phyloP scores from a whole-genome alignment of 2,329 filamentous ascomycete species.

The Alternaria triticina region DNA sequence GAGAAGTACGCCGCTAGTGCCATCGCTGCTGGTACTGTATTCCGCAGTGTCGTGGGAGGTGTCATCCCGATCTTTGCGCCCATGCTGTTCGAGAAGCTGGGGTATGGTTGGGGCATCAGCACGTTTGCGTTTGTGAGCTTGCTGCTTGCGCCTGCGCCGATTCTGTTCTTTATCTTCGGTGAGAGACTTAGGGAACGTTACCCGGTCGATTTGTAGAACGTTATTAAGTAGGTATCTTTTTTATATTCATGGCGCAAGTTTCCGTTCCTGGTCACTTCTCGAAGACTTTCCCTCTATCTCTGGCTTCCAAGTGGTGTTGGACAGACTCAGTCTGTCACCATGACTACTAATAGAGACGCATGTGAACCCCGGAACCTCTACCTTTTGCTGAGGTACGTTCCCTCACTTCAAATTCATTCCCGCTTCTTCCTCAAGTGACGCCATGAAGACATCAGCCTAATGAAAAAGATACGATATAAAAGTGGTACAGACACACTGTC shows the following conservation, averaged over 20 bases:
- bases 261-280: background rate
- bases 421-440: background rate
- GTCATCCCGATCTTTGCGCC: slow-evolving; percentile 56
- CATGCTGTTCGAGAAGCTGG: slow-evolving; percentile 51
- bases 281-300: background rate
- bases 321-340: background rate
- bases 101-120: slow-evolving; percentile 59
- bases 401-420: background rate
- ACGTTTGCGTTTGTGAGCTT: slow-evolving; percentile 56
- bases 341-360: background rate
- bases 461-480: background rate
- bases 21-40: slow-evolving; percentile 58
- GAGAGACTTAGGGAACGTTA: slow-evolving; percentile 54
- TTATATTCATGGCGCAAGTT: background rate
- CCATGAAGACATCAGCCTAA: background rate
- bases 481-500: background rate
- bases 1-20: slow-evolving; percentile 59
- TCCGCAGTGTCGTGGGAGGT: slow-evolving; percentile 55
- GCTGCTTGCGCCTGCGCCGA: slow-evolving; percentile 56
- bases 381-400: background rate
- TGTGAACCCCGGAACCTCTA: too few species aligned
- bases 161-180: slow-evolving; percentile 58
- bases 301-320: background rate
- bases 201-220: slow-evolving; percentile 24
- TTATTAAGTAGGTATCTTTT: background rate